Evolutionary conservation across 2,329 filamentous ascomycete genomes (phyloP).

Genomic region (Fusarium graminum): DNA sequence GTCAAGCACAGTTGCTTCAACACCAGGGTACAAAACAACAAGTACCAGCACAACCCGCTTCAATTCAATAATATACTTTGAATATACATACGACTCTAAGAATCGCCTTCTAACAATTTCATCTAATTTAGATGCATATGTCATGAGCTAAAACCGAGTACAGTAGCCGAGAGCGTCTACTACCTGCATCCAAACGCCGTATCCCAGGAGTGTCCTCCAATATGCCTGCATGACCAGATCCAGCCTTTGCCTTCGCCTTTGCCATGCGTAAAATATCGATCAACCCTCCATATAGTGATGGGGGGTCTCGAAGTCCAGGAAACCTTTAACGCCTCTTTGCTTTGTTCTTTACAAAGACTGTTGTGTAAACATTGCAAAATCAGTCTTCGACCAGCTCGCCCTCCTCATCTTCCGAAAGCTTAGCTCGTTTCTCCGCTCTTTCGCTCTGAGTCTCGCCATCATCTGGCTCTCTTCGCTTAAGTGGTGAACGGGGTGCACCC

Average conservation of each 20-base stretch:
- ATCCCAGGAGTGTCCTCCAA: conserved; percentile 38
- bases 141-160: conserved; percentile 35
- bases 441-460: conserved; percentile 52
- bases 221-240: conserved; percentile 32
- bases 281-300: conserved; percentile 22
- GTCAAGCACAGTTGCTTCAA: background rate
- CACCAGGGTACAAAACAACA: background rate
- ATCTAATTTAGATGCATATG: conserved; percentile 20
- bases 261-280: conserved; percentile 39
- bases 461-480: conserved; percentile 60
- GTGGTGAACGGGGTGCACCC: conserved; percentile 53
- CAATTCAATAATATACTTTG: conserved; percentile 3
- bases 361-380: conserved; percentile 12
- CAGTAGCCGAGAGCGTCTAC: conserved; percentile 36
- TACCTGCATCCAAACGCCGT: conserved; percentile 48
- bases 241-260: conserved; percentile 24
- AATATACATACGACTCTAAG: conserved; percentile 6
- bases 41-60: background rate
- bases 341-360: conserved; percentile 36
- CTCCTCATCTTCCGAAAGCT: conserved; percentile 63
- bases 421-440: conserved; percentile 59
- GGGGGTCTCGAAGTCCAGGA: conserved; percentile 25
- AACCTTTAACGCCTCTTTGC: conserved; percentile 44
- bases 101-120: conserved; percentile 31
- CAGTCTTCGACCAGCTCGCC: conserved; percentile 60